These are phyloP conservation scores for Tulasnella sp. DNA, from an alignment of 768 basidiomycete species.

Conservation along the genomic window DNA sequence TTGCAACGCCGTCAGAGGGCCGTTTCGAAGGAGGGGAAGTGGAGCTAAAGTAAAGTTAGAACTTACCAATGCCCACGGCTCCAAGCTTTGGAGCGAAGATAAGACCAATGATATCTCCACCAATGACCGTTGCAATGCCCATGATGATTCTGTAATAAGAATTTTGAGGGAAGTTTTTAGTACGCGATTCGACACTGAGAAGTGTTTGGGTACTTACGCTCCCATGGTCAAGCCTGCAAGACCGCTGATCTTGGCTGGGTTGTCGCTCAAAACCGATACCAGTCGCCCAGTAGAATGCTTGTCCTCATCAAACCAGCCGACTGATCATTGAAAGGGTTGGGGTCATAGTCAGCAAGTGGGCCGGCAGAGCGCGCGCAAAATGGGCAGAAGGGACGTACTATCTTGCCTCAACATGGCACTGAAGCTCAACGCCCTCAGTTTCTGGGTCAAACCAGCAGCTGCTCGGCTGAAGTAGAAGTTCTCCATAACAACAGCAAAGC, in stretches of 20 bases:
- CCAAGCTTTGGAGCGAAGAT: conserved; percentile 72
- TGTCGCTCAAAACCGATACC: conserved; percentile 74
- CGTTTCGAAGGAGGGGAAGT: no score
- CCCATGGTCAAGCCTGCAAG: conserved; percentile 85
- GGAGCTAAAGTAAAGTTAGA: no score
- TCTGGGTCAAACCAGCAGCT: conserved; percentile 65
- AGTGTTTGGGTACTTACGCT: conserved; percentile 38
- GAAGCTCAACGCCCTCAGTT: conserved; percentile 70
- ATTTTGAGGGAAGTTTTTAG: conserved; percentile 34
- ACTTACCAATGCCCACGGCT: conserved; percentile 73
- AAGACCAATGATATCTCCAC: conserved; percentile 69
- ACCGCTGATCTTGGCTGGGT: conserved; percentile 85
- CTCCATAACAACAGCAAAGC: conserved; percentile 58
- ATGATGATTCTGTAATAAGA: conserved; percentile 69
- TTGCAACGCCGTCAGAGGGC: background rate
- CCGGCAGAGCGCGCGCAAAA: background rate
- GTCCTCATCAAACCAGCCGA: conserved; percentile 86
- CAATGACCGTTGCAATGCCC: conserved; percentile 61
- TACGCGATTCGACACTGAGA: background rate
- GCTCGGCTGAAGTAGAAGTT: conserved; percentile 65
- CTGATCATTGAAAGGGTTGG: conserved; percentile 33
- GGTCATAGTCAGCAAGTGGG: background rate
- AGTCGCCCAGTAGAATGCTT: conserved; percentile 75
- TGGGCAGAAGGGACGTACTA: conserved; percentile 48
- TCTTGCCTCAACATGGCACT: conserved; percentile 82